phyloP scores from a whole-genome alignment of 1,139 yeast genomes.

The Wickerhamiella infanticola region DNA sequence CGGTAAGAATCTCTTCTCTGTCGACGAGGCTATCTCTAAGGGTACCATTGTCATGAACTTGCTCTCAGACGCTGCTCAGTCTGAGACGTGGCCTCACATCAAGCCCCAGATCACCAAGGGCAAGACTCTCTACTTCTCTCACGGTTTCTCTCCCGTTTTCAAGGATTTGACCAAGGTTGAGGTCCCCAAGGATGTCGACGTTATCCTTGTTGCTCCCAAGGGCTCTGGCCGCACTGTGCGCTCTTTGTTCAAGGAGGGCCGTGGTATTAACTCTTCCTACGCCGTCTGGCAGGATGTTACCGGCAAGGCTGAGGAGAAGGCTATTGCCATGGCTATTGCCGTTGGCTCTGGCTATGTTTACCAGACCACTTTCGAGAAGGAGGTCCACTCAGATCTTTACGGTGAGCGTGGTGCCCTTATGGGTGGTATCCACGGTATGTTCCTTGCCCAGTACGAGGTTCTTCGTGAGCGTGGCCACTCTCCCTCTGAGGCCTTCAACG shows the following conservation, averaged over 20 bases:
- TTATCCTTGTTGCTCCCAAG: slow-evolving; percentile 98
- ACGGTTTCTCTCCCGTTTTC: slow-evolving; percentile 99
- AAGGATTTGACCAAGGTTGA: slow-evolving; percentile 92
- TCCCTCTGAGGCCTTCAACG: slow-evolving; percentile 99
- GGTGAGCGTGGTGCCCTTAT: slow-evolving; percentile 99
- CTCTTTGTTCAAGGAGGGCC: slow-evolving; percentile 98
- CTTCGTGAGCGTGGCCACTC: slow-evolving; percentile 99
- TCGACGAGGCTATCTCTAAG: slow-evolving; percentile 75
- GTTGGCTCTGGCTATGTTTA: slow-evolving; percentile 99
- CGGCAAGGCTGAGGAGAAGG: slow-evolving; percentile 98
- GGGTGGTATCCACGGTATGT: slow-evolving; percentile 99
- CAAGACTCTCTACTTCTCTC: slow-evolving; percentile 96
- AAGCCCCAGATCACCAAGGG: slow-evolving; percentile 91
- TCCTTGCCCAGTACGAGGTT: slow-evolving; percentile 98
- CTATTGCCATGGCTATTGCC: slow-evolving; percentile 96
- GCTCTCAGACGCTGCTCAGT: slow-evolving; percentile 98
- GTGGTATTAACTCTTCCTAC: slow-evolving; percentile 98
- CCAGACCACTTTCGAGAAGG: slow-evolving; percentile 98
- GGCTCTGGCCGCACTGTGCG: slow-evolving; percentile 99
- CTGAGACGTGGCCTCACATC: slow-evolving; percentile 85
- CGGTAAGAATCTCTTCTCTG: slow-evolving; percentile 94
- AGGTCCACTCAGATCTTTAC: slow-evolving; percentile 96
- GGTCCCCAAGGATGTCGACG: slow-evolving; percentile 89
- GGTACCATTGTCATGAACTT: slow-evolving; percentile 97
- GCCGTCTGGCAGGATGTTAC: slow-evolving; percentile 99